Base-by-base conservation (phyloP, 164 flowering plant genomes). In the Tetrastigma voinierianum region DNA sequence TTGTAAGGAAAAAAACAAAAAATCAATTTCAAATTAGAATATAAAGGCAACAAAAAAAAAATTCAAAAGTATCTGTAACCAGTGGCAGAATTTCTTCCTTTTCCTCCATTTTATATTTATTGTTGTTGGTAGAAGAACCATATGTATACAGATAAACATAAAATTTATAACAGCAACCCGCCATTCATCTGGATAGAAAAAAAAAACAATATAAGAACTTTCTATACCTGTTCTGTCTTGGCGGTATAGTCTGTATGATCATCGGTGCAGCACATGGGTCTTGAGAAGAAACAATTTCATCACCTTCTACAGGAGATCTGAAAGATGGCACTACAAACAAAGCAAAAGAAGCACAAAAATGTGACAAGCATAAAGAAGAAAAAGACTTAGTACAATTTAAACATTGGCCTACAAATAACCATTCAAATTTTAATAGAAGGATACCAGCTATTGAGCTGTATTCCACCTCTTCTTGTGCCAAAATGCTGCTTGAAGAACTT, bases 211-310 rank as follows among this genome's bases (percentile, higher is more conserved):
- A 6, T 15, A 20, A 40, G 25, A 46, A 49, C 15, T 46, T 24
- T 3, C n/a, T 21, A 60, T 74, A 90, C 98, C 97, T 82, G 66
- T 86, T 80, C 70, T 71, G 81, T 67, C 88, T 79, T 2, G 67
- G 63, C 25, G 57, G 78, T 68, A 78, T 67, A 71, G 80, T 76
- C 55, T 67, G 86, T 72, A 83, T 77, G 52, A 57, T 47, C 54
- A 70, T 45, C 18, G 82, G 66, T 20, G 73, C 46, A 69, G 80
- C 19, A 59, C 65, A 55, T 23, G 78, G 57, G 6, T 79, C 81
- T 56, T 80, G 83, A 69, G 84, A 73, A 76, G 87, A 69, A 67
- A 74, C 74, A 17, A 78, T 71, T 72, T 82, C 92, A 44, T 85
- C 95, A 62, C 67, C 71, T 71, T 84, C 92, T 40, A 69, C 67